phyloP scores from a whole-genome alignment of 352 stramenopile genomes.

The Blastocystis sp. region DNA sequence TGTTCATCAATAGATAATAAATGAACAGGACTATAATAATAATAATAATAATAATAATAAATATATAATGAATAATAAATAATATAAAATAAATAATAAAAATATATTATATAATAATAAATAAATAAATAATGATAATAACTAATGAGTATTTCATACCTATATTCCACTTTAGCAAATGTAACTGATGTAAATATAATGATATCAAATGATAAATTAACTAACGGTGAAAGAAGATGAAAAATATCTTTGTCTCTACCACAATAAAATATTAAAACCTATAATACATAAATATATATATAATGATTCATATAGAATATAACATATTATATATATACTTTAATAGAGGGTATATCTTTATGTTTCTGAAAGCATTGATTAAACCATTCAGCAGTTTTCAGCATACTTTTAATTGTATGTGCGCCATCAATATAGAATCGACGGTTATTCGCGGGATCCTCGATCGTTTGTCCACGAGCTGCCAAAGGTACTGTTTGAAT shows the following conservation, averaged over 20 bases:
- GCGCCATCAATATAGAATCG: constrained; percentile 62
- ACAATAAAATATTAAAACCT: constrained; percentile 42
- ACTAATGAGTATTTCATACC: constrained; percentile 1
- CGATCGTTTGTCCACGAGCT: constrained; percentile 53
- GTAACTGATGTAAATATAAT: constrained; percentile 30
- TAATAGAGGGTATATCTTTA: neutral
- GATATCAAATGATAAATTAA: constrained; percentile 15
- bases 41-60: too few species aligned
- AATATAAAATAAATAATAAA: too few species aligned
- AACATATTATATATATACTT: too few species aligned
- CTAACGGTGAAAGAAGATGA: constrained; percentile 25
- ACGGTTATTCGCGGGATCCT: constrained; percentile 42
- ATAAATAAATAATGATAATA: too few species aligned
- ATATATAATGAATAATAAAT: too few species aligned
- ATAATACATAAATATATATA: neutral
- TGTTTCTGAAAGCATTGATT: constrained; percentile 4
- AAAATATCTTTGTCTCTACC: constrained; percentile 37
- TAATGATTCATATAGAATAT: neutral
- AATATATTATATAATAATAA: too few species aligned
- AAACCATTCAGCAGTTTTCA: constrained; percentile 57
- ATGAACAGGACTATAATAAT: too few species aligned
- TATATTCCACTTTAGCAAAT: constrained; percentile 28
- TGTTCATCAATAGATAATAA: too few species aligned
- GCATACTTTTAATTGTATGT: constrained; percentile 59
- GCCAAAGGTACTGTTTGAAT: constrained; percentile 54